Conservation (phyloP, 202 grass and related monocot genomes). For the Panicum virgatum region DNA sequence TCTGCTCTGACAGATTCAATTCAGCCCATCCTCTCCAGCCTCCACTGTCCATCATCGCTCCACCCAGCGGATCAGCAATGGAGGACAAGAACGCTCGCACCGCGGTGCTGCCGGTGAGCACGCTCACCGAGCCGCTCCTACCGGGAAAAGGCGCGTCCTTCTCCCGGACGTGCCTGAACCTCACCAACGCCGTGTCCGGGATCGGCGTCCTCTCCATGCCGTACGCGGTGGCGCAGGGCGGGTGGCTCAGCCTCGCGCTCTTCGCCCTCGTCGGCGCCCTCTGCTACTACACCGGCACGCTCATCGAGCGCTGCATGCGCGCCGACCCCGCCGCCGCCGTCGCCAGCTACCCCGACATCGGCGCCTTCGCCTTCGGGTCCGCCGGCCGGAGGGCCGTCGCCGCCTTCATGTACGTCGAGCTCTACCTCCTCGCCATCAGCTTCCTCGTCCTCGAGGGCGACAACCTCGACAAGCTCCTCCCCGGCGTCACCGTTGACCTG, state of each 20-base stretch:
- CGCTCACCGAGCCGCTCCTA: neutral
- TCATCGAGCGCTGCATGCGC: slow-evolving; percentile 70
- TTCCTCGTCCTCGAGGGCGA: slow-evolving; percentile 78
- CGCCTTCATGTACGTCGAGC: slow-evolving; percentile 67
- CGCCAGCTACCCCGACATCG: slow-evolving; percentile 63
- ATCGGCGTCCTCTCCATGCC: slow-evolving; percentile 76
- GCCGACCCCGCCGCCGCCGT: slow-evolving; percentile 41
- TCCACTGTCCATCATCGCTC: no score
- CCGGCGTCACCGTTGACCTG: slow-evolving; percentile 25
- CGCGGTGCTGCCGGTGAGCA: neutral
- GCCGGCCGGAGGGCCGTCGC: slow-evolving; percentile 42
- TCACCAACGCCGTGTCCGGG: slow-evolving; percentile 63
- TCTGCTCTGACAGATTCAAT: neutral
- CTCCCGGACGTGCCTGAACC: slow-evolving; percentile 59
- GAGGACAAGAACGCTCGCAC: neutral
- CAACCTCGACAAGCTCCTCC: slow-evolving; percentile 83
- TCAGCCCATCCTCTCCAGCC: neutral
- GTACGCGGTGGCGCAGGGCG: slow-evolving; percentile 62
- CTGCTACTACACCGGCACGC: slow-evolving; percentile 79
- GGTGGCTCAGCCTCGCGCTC: slow-evolving; percentile 69
- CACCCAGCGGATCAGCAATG: neutral
- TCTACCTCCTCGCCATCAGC: slow-evolving; percentile 78
- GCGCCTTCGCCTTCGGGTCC: slow-evolving; percentile 56
- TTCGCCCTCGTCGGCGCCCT: slow-evolving; percentile 56
- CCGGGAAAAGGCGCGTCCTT: slow-evolving; percentile 26